Percentiles rank a stretch among this genome's conserved stretches.
These are phyloP conservation scores for Globisporangium ultimum DNA, from an alignment of 352 stramenopile species.

Conservation along the genomic window DNA sequence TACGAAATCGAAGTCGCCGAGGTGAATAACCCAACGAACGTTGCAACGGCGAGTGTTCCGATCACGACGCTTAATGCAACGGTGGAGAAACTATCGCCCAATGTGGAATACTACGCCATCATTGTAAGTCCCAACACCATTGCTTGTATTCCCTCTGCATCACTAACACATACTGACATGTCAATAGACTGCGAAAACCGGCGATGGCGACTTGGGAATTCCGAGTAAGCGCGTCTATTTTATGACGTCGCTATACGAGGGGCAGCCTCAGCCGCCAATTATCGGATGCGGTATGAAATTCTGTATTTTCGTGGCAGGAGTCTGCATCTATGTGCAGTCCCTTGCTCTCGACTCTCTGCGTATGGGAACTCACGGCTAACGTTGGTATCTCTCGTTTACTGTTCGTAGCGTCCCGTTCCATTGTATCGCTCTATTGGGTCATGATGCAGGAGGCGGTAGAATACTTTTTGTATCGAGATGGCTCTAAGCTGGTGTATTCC, in stretches of 20 bases:
- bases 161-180: background rate
- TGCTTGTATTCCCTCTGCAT: background rate
- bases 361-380: background rate
- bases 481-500: constrained; percentile 16
- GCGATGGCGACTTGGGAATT: constrained; percentile 23
- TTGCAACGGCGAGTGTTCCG: constrained; percentile 10
- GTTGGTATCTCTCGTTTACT: background rate
- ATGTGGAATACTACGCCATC: constrained; percentile 34
- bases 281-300: constrained; percentile 46
- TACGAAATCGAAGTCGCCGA: constrained; percentile 31
- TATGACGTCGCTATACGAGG: constrained; percentile 21
- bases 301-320: too few species aligned
- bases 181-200: constrained; percentile 26
- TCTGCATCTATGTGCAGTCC: background rate
- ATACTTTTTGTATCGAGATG: constrained; percentile 44
- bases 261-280: constrained; percentile 38
- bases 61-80: constrained; percentile 19
- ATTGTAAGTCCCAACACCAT: constrained; percentile 30
- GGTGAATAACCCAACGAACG: constrained; percentile 1
- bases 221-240: constrained; percentile 39
- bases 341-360: too few species aligned
- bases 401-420: constrained; percentile 24
- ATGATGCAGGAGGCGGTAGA: constrained; percentile 13
- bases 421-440: constrained; percentile 33
- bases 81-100: constrained; percentile 19